A percentile compares a stretch with the other conserved stretches of the same genome.
These are phyloP conservation scores for Castanopsis chinensis DNA, from an alignment of 306 rosid species.

Conservation along the genomic window DNA sequence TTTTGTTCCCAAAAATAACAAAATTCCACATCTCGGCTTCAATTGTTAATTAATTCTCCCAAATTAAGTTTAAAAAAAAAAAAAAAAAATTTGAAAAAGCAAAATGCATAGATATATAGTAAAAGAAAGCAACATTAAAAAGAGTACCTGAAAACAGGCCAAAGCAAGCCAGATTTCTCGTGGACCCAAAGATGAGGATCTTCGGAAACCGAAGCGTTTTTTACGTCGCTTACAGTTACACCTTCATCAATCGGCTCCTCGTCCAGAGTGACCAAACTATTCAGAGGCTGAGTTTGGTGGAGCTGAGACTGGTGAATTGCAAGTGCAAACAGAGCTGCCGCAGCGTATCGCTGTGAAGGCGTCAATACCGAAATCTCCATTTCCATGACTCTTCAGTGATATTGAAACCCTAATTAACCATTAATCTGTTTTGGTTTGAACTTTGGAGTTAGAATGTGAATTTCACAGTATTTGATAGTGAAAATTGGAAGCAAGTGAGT, in stretches of 20 bases:
- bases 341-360: conserved; percentile 42
- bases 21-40: background rate
- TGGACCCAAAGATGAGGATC: conserved; percentile 40
- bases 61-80: too few species aligned
- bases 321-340: conserved; percentile 46
- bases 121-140: background rate
- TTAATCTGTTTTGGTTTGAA: too few species aligned
- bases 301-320: conserved; percentile 57
- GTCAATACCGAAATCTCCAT: conserved; percentile 24
- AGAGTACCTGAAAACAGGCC: conserved; percentile 50
- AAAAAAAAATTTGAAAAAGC: too few species aligned
- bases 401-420: background rate
- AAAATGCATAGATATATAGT: too few species aligned
- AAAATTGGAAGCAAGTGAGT: background rate
- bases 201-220: conserved; percentile 27
- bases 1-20: background rate
- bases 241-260: conserved; percentile 23
- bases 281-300: conserved; percentile 25
- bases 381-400: conserved; percentile 28
- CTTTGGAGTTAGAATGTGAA: too few species aligned
- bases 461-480: background rate
- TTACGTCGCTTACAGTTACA: background rate
- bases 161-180: conserved; percentile 45
- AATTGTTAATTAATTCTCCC: background rate
- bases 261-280: background rate